Evolutionary conservation across 768 basidiomycete genomes (phyloP).

Genomic region (Atractiella rhizophila): DNA sequence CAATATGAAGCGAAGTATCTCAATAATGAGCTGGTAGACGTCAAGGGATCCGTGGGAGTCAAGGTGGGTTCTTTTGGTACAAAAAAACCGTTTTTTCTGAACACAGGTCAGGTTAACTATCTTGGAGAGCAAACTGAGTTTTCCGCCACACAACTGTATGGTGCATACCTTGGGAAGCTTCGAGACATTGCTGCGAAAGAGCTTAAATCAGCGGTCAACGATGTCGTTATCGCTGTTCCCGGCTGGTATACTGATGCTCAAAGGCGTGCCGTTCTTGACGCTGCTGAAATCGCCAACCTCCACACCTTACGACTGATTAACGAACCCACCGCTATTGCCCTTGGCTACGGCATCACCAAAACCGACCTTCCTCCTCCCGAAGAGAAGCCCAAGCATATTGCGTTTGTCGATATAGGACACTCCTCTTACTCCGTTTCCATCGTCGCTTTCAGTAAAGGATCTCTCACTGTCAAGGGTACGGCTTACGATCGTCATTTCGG

Average conservation of each 20-base stretch:
- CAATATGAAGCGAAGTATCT: slow-evolving; percentile 73
- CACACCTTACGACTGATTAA: slow-evolving; percentile 87
- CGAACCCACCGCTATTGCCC: slow-evolving; percentile 81
- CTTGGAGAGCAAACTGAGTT: slow-evolving; percentile 53
- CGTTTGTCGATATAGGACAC: slow-evolving; percentile 89
- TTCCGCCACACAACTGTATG: slow-evolving; percentile 75
- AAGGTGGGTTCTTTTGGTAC: slow-evolving; percentile 33
- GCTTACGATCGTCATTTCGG: slow-evolving; percentile 85
- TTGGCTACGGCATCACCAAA: slow-evolving; percentile 98
- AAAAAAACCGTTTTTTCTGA: background rate
- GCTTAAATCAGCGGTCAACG: slow-evolving; percentile 61
- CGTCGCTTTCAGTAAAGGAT: slow-evolving; percentile 81
- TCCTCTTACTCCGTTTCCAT: slow-evolving; percentile 64
- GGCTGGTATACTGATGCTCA: slow-evolving; percentile 92
- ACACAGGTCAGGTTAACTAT: slow-evolving; percentile 44
- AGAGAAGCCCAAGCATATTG: slow-evolving; percentile 59
- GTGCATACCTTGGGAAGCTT: slow-evolving; percentile 67
- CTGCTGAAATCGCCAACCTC: slow-evolving; percentile 65
- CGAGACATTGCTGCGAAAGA: slow-evolving; percentile 63
- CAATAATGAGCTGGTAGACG: slow-evolving; percentile 63
- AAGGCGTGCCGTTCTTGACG: slow-evolving; percentile 66
- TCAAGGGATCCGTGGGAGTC: slow-evolving; percentile 52
- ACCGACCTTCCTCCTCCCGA: slow-evolving; percentile 61
- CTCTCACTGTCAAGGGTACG: slow-evolving; percentile 58
- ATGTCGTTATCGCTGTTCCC: slow-evolving; percentile 86